A percentile compares a stretch with the other conserved stretches of the same genome.
Evolutionary conservation across 805 yeast genomes (phyloP).

Genomic region (Kluyveromyces starmeri): DNA sequence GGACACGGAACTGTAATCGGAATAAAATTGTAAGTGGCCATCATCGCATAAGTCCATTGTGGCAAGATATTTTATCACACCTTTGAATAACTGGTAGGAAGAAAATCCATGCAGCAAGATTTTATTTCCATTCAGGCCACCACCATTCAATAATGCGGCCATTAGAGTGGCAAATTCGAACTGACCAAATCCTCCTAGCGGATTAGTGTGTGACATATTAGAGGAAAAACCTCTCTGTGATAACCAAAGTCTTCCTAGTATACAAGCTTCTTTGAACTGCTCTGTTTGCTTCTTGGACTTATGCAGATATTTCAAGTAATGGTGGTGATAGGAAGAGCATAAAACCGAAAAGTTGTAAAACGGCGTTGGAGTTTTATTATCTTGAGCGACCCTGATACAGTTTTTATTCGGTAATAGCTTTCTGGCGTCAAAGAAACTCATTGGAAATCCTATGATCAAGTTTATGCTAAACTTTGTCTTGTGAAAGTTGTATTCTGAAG

Average conservation of each 20-base stretch:
- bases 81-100: slow-evolving; percentile 88
- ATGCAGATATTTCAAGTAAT: slow-evolving; percentile 67
- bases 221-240: slow-evolving; percentile 77
- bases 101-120: slow-evolving; percentile 82
- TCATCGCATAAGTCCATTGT: slow-evolving; percentile 56
- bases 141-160: slow-evolving; percentile 78
- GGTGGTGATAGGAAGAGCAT: slow-evolving; percentile 57
- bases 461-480: slow-evolving; percentile 66
- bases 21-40: slow-evolving; percentile 63
- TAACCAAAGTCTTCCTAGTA: slow-evolving; percentile 83
- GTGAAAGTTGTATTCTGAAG: slow-evolving; percentile 45
- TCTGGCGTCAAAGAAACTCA: slow-evolving; percentile 59
- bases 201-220: slow-evolving; percentile 42
- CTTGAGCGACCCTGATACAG: slow-evolving; percentile 63
- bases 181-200: slow-evolving; percentile 73
- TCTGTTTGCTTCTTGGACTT: slow-evolving; percentile 68
- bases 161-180: slow-evolving; percentile 79
- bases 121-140: slow-evolving; percentile 66
- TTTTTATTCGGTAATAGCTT: slow-evolving; percentile 75
- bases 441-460: slow-evolving; percentile 64
- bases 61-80: slow-evolving; percentile 73
- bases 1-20: slow-evolving; percentile 25
- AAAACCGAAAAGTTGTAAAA: slow-evolving; percentile 75
- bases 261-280: slow-evolving; percentile 78
- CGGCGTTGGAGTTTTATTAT: slow-evolving; percentile 63